Evolutionary conservation across 177 flowering plant species (phyloP), one percentile per base, ranked within the genome.

Genomic region (Tripterygium wilfordii): DNA sequence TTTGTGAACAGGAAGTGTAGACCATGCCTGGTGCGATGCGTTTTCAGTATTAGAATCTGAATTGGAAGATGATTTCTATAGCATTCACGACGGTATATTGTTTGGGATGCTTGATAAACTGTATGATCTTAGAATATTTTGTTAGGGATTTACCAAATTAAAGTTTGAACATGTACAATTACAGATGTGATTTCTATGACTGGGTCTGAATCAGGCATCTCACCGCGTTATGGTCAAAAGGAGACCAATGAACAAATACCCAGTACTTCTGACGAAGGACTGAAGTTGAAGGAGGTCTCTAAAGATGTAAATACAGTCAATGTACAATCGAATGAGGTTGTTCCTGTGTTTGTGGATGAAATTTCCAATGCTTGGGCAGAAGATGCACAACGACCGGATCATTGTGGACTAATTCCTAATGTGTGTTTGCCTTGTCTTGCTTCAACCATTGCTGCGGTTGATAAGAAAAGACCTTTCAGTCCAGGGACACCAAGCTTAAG

Each of bases 351-450:
- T 2, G 41, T 30, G 37, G 66, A 60, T 52, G 69, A 61, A 29
- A 44, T 45, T 21, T 52, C 63, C 42, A 51, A 56, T 58, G 78
- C 49, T 49, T 57, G 29, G 49, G 36, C 36, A 41, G 60, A 45
- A 27, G 58, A 46, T 36, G 68, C 39, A 14, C 60, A 61, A n/a
- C 53, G 30, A 21, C 30, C 49, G 45, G 71, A 66, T 25, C 48
- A 56, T 57, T 72, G 72, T 44, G 76, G 80, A 13, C 54, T 74
- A 46, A 58, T 70, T 35, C 71, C 68, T 32, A 78, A 67, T 60
- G 37, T 39, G n/a, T 69, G 80, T 53, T 65, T 82, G 64, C 82
- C 87, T 40, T 82, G 81, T 62, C 74, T 78, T 41, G 69, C 69
- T 59, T 62, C 80, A 35, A 56, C 65, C 40, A 64, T 49, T 23